Percentiles rank a stretch among this genome's conserved stretches.
phyloP scores from a whole-genome alignment of 352 stramenopile species.

The Phytophthora meadii region DNA sequence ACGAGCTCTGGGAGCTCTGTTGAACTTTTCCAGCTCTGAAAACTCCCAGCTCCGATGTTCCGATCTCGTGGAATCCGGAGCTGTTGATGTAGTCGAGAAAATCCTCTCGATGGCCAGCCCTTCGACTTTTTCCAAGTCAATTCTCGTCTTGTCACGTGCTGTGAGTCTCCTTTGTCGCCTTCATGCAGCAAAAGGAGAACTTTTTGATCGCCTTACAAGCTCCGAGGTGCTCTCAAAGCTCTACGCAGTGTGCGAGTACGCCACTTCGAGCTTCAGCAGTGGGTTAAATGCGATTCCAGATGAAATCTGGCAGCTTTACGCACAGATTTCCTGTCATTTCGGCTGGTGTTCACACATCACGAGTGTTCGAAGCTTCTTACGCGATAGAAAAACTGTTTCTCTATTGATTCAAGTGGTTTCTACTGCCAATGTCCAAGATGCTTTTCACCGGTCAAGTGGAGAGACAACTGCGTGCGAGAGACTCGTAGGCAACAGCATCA shows the following conservation, averaged over 20 bases:
- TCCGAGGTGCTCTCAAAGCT: constrained; percentile 34
- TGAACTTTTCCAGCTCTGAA: constrained; percentile 70
- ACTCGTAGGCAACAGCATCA: constrained; percentile 71
- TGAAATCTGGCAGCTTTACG: constrained; percentile 63
- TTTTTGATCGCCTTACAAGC: constrained; percentile 20
- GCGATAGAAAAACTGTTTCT: constrained; percentile 36
- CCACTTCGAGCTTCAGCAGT: constrained; percentile 24
- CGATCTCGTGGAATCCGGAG: constrained; percentile 40
- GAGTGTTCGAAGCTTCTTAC: constrained; percentile 46
- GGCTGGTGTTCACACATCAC: constrained; percentile 56
- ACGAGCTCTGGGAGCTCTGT: constrained; percentile 57
- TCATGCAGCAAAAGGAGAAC: constrained; percentile 33
- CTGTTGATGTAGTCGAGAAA: constrained; percentile 20
- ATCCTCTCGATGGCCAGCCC: constrained; percentile 30
- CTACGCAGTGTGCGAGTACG: constrained; percentile 38
- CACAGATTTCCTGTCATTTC: constrained; percentile 79
- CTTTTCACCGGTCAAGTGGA: constrained; percentile 20
- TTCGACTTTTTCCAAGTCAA: constrained; percentile 17
- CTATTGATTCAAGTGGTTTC: constrained; percentile 52
- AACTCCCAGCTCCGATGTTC: constrained; percentile 37
- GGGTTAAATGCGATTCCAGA: constrained; percentile 13
- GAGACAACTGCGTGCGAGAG: constrained; percentile 47
- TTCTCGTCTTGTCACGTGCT: constrained; percentile 50
- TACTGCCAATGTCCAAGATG: constrained; percentile 38
- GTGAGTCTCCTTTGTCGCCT: constrained; percentile 69